Evolutionary conservation across 345 rosid genomes (phyloP).

Genomic region (Lumnitzera racemosa): DNA sequence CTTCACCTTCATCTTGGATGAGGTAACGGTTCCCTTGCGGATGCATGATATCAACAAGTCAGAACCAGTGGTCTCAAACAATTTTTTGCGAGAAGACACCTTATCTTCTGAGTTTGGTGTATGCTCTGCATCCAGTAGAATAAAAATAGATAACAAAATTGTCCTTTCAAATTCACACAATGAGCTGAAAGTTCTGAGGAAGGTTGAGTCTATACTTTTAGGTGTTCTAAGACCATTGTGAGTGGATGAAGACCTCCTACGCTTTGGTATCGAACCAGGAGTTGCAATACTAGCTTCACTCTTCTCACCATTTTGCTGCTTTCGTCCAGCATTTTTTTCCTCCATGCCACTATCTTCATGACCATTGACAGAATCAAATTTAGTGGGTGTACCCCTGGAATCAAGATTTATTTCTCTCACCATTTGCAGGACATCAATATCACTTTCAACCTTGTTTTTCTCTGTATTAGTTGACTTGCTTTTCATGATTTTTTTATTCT

Average conservation of each 20-base stretch:
- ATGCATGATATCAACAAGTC: conserved; percentile 27
- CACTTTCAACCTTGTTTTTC: conserved; percentile 44
- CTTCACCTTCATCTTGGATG: conserved; percentile 33
- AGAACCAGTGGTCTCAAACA: conserved; percentile 25
- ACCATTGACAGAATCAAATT: conserved; percentile 80
- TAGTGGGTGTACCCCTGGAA: conserved; percentile 39
- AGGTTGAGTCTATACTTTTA: conserved; percentile 27
- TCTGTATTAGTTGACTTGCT: conserved; percentile 33
- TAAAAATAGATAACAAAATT: conserved; percentile 9
- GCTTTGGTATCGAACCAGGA: conserved; percentile 62
- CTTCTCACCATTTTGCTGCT: conserved; percentile 45
- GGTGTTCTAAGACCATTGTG: conserved; percentile 47
- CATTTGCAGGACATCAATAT: conserved; percentile 81
- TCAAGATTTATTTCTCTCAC: conserved; percentile 90
- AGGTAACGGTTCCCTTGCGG: conserved; percentile 31
- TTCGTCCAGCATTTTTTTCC: conserved; percentile 28
- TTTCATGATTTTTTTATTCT: conserved; percentile 47
- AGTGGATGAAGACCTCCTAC: conserved; percentile 61
- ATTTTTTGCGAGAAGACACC: conserved; percentile 16
- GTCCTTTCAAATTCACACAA: conserved; percentile 20
- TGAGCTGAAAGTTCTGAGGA: conserved; percentile 24
- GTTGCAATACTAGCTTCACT: conserved; percentile 43
- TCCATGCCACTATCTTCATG: conserved; percentile 39
- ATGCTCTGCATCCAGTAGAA: conserved; percentile 20
- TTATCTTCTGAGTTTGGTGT: conserved; percentile 30